These are phyloP conservation scores for Letharia columbiana DNA, from an alignment of 495 filamentous ascomycete species.

Conservation along the genomic window DNA sequence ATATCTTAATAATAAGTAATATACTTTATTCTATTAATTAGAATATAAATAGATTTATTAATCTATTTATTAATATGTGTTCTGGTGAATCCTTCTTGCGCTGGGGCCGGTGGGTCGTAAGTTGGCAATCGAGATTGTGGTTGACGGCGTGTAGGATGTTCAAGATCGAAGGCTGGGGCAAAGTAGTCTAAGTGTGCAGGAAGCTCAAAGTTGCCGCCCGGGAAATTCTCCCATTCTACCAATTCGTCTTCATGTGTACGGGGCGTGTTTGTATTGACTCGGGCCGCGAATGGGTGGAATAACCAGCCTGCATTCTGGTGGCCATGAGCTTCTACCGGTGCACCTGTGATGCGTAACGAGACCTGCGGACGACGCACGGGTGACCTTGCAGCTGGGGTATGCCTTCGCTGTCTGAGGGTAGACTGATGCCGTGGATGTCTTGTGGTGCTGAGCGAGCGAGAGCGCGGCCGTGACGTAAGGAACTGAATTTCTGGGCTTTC, in stretches of 20 bases:
- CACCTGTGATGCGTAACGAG: constrained; percentile 11
- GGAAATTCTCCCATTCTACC: neutral
- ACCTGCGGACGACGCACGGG: constrained; percentile 11
- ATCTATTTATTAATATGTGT: no score
- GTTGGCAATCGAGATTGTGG: constrained; percentile 26
- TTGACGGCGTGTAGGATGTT: constrained; percentile 25
- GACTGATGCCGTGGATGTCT: constrained; percentile 6
- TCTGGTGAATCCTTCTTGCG: constrained; percentile 56
- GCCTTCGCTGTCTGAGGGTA: constrained; percentile 6
- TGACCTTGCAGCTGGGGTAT: constrained; percentile 7
- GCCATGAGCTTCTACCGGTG: neutral
- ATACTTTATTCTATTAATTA: no score
- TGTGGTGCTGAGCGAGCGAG: constrained; percentile 14
- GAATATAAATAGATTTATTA: no score
- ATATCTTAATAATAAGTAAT: no score
- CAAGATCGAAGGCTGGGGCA: constrained; percentile 27
- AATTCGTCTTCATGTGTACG: constrained; percentile 2
- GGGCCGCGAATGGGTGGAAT: neutral
- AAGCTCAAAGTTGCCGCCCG: constrained; percentile 18
- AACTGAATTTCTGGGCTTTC: constrained; percentile 26
- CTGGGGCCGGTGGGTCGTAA: constrained; percentile 51
- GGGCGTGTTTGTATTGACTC: neutral
- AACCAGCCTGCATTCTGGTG: constrained; percentile 8
- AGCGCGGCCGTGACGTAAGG: constrained; percentile 22
- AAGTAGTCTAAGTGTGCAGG: constrained; percentile 29